Base-by-base conservation (phyloP, 768 basidiomycete genomes). In the Auricularia sp. region DNA sequence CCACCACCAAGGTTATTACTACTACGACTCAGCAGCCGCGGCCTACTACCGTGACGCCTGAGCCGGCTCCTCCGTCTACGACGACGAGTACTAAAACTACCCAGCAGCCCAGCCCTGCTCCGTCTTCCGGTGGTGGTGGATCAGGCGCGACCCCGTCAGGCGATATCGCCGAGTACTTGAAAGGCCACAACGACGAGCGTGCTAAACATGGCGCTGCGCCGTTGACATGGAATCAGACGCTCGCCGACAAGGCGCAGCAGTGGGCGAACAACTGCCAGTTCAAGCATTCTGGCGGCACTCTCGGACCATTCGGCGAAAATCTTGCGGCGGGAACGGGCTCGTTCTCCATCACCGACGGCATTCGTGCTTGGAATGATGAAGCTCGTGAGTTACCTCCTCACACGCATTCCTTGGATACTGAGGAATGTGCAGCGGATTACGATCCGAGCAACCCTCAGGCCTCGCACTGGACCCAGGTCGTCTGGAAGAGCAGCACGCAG, bases 401-500 rank as follows among this genome's bases (percentile, higher is more conserved):
- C 18, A 2, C 62, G 54, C 61, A 64, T 21, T 24, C 62, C 16
- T 61, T 5, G 24, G 65, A n/a, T 29, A 3, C 21, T 61, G n/a
- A 68, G 87, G 85, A 42, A 14, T 42, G 7, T 14, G 39, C 39
- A 42, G 39, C 79, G 1, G 68, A 82, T 45, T 89, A 88, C 71
- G 68, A 85, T 68, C 75, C 86, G 42, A 78, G 70, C 69, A 83
- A 83, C 72, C 88, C 88, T 1, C 67, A 73, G 47, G 69, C 81
- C 18, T 87, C 86, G 61, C 89, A 90, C 72, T 90, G 86, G 70
- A 90, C 89, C 8, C 88, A 89, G 72, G 81, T 88, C 4, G 87
- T 90, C 7, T 90, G 89, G 88, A 89, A 90, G 73, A 77, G 73
- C 5, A 81, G 83, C 29, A 82, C 80, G 1, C 75, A 87, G 66